Base-by-base conservation (phyloP, 805 yeast species). In the Metschnikowia similis region DNA sequence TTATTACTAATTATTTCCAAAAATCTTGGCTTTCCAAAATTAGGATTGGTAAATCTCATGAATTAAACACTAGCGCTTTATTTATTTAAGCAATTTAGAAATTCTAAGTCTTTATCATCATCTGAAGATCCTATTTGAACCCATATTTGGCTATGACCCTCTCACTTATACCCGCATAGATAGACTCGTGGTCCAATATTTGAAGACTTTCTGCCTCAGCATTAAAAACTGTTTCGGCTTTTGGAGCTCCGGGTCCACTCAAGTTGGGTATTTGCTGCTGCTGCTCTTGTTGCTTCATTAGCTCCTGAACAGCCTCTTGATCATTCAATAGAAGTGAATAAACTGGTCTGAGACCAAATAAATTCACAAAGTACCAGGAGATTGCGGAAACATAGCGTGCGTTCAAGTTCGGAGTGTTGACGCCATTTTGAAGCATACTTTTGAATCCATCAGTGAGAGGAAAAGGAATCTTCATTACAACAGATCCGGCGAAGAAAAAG, bases 331-430 rank as follows among this genome's bases (percentile, higher is more conserved):
- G 55, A 47, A 92, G 75, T 35, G 87, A 78, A 64, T 85, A 86
- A 1, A 94, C 83, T 0, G 96, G 86, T 56, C 81, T 80, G 52
- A 94, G 76, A 29, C 98, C 98, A 45, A 91, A 66, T 53, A 89
- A 80, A 48, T 89, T 87, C 48, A 92, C 87, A 65, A 94, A 88
- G 66, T 92, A 94, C 98, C 98, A 94, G 5, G 97, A 89, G 17
- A 94, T 85, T 2, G 96, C 84, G 35, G 94, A 85, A 14, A 94
- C 98, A 82, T 96, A 94, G 28, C 96, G 74, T 8, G 85, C 96
- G 63, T 91, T 94, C 50, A 94, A 73, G 60, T 92, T 95, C 1
- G 84, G 77, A 0, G 98, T 90, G 50, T 76, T 78, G 11, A 94
- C 85, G 7, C 97, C 96, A 29, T 80, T 81, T 67, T 94, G 99